Evolutionary conservation across 805 yeast species (phyloP).

Genomic region (Ogataea methanolica): DNA sequence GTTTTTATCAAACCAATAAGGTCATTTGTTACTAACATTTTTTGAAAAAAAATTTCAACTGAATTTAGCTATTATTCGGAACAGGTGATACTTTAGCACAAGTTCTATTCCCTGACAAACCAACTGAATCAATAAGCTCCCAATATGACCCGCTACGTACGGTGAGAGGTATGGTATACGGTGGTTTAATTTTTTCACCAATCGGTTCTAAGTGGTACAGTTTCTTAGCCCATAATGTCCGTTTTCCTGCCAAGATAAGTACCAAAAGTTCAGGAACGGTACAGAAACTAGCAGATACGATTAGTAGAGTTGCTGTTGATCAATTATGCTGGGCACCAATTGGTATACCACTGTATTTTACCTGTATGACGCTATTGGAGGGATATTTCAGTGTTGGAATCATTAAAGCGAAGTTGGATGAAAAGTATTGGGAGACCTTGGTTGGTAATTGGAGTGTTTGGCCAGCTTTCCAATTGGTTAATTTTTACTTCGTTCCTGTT

Average conservation of each 20-base stretch:
- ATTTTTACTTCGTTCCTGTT: constrained; percentile 73
- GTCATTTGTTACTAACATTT: constrained; percentile 1
- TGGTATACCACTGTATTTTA: constrained; percentile 67
- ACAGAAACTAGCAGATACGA: constrained; percentile 29
- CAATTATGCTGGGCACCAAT: constrained; percentile 77
- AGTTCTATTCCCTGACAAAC: constrained; percentile 34
- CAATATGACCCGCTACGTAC: constrained; percentile 53
- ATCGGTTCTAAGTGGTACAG: constrained; percentile 71
- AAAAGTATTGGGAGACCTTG: constrained; percentile 64
- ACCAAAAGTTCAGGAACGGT: constrained; percentile 1
- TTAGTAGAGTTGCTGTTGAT: constrained; percentile 58
- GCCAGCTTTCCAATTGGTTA: constrained; percentile 82
- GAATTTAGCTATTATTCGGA: constrained; percentile 47
- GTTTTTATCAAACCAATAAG: too few species aligned
- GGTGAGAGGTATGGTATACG: constrained; percentile 61
- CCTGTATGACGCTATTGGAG: constrained; percentile 65
- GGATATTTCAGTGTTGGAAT: constrained; percentile 34
- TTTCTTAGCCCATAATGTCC: constrained; percentile 36
- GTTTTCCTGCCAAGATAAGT: constrained; percentile 29
- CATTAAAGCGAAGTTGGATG: constrained; percentile 38
- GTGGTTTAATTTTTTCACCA: constrained; percentile 71
- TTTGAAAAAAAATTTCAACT: constrained; percentile 1
- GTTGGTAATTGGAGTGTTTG: constrained; percentile 79
- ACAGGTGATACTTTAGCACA: constrained; percentile 78
- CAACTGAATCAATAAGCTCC: neutral